phyloP scores from a whole-genome alignment of 2,329 filamentous ascomycete genomes.

The Ophiostoma novo-ulmi region DNA sequence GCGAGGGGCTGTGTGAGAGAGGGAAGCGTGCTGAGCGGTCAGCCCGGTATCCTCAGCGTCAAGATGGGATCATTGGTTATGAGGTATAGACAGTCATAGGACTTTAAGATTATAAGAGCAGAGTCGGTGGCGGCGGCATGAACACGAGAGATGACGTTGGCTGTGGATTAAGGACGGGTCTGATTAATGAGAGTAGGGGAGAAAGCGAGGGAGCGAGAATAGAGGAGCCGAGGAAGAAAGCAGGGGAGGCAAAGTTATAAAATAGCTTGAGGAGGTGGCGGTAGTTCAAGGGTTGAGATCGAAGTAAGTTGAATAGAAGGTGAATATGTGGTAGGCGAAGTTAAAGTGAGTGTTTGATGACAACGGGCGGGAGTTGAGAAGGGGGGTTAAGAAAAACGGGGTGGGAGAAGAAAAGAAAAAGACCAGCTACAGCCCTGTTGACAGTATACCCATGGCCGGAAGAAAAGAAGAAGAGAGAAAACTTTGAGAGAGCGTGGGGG shows the following conservation, averaged over 20 bases:
- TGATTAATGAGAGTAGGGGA: background rate
- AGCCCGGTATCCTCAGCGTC: slow-evolving; percentile 11
- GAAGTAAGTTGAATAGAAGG: background rate
- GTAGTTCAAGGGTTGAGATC: background rate
- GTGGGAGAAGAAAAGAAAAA: background rate
- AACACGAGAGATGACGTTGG: slow-evolving; percentile 15
- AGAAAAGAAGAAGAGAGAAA: background rate
- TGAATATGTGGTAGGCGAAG: background rate
- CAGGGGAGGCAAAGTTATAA: background rate
- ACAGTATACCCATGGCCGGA: slow-evolving; percentile 14
- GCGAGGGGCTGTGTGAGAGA: background rate
- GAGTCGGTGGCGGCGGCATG: background rate
- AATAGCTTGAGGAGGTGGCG: background rate
- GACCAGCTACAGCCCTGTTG: slow-evolving; percentile 16
- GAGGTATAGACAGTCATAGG: background rate
- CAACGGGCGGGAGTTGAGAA: background rate
- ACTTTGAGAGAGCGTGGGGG: background rate
- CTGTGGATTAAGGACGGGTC: background rate
- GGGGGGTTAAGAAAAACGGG: background rate
- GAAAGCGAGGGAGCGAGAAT: background rate
- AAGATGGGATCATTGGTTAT: slow-evolving; percentile 13
- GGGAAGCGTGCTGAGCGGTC: slow-evolving; percentile 13
- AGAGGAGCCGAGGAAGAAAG: background rate
- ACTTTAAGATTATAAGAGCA: background rate
- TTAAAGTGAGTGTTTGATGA: background rate